Percentiles rank a stretch among this genome's conserved stretches.
phyloP scores from a whole-genome alignment of 2,329 filamentous ascomycete genomes.

The Ceratocystis variospora region DNA sequence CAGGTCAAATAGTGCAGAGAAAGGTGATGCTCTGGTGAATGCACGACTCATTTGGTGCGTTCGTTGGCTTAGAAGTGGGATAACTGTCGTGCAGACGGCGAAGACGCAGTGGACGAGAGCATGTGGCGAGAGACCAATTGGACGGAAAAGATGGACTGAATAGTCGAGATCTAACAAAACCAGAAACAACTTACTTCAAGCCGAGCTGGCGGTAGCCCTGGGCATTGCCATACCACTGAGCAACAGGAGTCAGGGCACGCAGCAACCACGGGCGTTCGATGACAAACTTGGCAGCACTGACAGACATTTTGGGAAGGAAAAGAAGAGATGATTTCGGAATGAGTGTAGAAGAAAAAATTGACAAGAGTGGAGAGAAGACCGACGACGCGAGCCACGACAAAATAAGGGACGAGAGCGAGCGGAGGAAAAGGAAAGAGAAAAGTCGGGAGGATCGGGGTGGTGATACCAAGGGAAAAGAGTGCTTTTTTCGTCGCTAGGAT shows the following conservation, averaged over 20 bases:
- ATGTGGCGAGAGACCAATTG: neutral
- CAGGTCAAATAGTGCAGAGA: too few relatives aligned
- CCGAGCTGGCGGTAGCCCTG: slow-evolving; percentile 88
- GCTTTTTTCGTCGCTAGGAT: slow-evolving; percentile 10
- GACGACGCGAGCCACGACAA: slow-evolving; percentile 5
- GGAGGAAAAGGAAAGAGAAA: slow-evolving; percentile 12
- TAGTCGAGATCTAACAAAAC: neutral
- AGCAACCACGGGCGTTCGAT: slow-evolving; percentile 71
- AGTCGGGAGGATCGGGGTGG: slow-evolving; percentile 17
- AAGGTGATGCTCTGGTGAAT: too few relatives aligned
- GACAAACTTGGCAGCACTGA: slow-evolving; percentile 60
- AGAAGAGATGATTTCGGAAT: slow-evolving; percentile 23
- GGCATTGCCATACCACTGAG: slow-evolving; percentile 79
- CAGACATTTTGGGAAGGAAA: slow-evolving; percentile 45
- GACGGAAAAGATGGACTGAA: neutral
- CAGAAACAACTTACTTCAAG: slow-evolving; percentile 46
- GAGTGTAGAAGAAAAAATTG: slow-evolving; percentile 21
- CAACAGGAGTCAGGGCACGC: slow-evolving; percentile 53
- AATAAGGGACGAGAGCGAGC: neutral
- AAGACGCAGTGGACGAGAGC: neutral
- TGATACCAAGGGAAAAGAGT: slow-evolving; percentile 15
- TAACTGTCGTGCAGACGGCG: too few relatives aligned
- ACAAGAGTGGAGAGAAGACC: slow-evolving; percentile 22
- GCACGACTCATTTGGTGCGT: neutral
- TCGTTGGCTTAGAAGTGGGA: neutral